phyloP scores from a whole-genome alignment of 2,329 filamentous ascomycete species.

The Westerdykella sp. region DNA sequence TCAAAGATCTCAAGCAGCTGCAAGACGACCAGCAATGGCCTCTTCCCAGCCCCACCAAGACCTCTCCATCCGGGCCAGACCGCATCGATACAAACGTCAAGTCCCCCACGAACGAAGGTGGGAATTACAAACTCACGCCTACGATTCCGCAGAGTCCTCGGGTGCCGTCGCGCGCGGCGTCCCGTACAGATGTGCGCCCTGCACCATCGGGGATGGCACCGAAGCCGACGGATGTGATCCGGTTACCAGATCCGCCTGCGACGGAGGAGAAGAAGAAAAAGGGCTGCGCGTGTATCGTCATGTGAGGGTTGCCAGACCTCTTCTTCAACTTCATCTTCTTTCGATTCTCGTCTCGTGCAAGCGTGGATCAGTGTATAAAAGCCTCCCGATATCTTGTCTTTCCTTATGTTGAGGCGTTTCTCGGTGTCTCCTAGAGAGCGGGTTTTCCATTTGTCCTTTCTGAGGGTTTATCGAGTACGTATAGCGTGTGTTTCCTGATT shows the following conservation, averaged over 20 bases:
- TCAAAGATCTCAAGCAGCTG: constrained; percentile 28
- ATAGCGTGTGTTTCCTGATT: too few species aligned
- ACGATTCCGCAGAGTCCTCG: constrained; percentile 35
- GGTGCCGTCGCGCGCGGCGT: constrained; percentile 18
- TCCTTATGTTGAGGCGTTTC: too few species aligned
- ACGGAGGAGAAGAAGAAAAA: constrained; percentile 53
- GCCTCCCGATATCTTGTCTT: too few species aligned
- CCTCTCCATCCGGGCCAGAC: constrained; percentile 13
- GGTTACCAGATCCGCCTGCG: constrained; percentile 50
- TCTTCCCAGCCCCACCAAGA: constrained; percentile 29
- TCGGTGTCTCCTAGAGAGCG: too few species aligned
- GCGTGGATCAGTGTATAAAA: too few species aligned
- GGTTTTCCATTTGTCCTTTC: too few species aligned
- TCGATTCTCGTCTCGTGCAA: too few species aligned
- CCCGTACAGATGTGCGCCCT: constrained; percentile 3
- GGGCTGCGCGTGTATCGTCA: constrained; percentile 68
- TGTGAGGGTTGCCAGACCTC: constrained; percentile 42
- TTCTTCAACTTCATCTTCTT: background rate
- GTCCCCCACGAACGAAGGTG: constrained; percentile 37
- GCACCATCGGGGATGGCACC: constrained; percentile 18
- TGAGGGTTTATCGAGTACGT: too few species aligned
- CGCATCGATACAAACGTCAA: constrained; percentile 20
- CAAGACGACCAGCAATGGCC: constrained; percentile 29
- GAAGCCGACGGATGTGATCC: constrained; percentile 39
- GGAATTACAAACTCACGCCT: constrained; percentile 44